phyloP scores from a whole-genome alignment of 139 green algal genomes.

The Chlorella sp. region DNA sequence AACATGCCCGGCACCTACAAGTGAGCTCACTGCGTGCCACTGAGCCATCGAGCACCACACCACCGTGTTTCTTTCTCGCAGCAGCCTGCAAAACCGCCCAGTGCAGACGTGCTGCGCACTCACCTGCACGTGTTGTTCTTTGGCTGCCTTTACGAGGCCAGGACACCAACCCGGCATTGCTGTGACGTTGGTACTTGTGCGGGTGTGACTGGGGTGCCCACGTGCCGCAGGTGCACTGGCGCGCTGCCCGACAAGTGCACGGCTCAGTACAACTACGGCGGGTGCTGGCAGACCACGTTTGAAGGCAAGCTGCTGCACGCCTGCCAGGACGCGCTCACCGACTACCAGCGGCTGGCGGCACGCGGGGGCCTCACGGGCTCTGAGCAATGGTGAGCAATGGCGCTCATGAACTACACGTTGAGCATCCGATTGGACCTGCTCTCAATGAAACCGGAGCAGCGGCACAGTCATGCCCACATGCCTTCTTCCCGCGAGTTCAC shows the following conservation, averaged over 20 bases:
- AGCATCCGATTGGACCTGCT: not conserved
- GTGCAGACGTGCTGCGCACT: too few species aligned
- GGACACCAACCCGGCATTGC: not conserved
- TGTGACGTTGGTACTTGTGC: not conserved
- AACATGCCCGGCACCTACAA: slow-evolving; percentile 65
- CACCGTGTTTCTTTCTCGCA: too few species aligned
- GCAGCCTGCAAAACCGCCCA: too few species aligned
- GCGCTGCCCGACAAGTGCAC: slow-evolving; percentile 57
- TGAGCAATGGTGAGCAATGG: not conserved
- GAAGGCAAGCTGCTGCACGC: slow-evolving; percentile 2
- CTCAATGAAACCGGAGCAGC: too few species aligned
- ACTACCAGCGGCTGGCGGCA: slow-evolving; percentile 2
- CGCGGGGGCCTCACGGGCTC: not conserved
- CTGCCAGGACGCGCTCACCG: slow-evolving; percentile 2
- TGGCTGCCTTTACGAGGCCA: not conserved
- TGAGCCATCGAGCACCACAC: too few species aligned
- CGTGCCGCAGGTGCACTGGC: slow-evolving; percentile 48
- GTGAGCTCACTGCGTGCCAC: too few species aligned
- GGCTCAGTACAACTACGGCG: slow-evolving; percentile 30
- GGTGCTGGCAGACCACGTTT: slow-evolving; percentile 52
- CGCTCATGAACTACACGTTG: not conserved
- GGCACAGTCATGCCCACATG: too few species aligned
- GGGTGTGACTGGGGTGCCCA: not conserved
- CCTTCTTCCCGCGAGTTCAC: not conserved
- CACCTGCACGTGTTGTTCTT: too few species aligned